These are phyloP conservation scores for Ceratobasidium sp. DNA, from an alignment of 1,284 basidiomycete species.

Conservation along the genomic window DNA sequence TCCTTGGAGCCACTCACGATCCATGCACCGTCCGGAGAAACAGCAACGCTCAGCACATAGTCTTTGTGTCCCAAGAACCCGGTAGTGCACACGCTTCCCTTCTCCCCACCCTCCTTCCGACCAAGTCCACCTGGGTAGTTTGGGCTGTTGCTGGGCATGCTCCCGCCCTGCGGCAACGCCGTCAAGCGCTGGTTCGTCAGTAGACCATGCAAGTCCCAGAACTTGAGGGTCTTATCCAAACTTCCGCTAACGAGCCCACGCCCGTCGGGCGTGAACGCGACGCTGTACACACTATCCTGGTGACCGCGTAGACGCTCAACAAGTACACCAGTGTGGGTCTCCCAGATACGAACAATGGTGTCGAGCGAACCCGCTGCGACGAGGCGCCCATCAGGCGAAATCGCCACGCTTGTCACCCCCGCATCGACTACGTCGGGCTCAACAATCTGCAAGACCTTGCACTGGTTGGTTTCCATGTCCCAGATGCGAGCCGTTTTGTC, in stretches of 20 bases:
- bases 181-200: conserved; percentile 42
- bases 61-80: conserved; percentile 90
- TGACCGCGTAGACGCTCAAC: conserved; percentile 83
- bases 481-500: conserved; percentile 92
- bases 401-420: conserved; percentile 81
- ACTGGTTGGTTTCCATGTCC: conserved; percentile 76
- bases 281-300: conserved; percentile 83
- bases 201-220: conserved; percentile 80
- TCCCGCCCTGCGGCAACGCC: conserved; percentile 46
- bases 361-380: conserved; percentile 89
- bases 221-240: conserved; percentile 87
- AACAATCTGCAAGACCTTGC: conserved; percentile 68
- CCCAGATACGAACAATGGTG: conserved; percentile 88
- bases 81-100: conserved; percentile 70
- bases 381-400: conserved; percentile 82
- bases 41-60: conserved; percentile 81
- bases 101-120: conserved; percentile 59
- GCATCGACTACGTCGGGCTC: conserved; percentile 70
- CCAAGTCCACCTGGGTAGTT: conserved; percentile 47
- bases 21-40: conserved; percentile 87
- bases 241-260: conserved; percentile 82
- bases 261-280: conserved; percentile 89
- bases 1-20: conserved; percentile 93
- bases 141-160: conserved; percentile 40
- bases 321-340: conserved; percentile 74